Percentiles rank a stretch among this genome's conserved stretches.
These are phyloP conservation scores for Xanthoconium purpureum DNA, from an alignment of 768 basidiomycete genomes.

Conservation along the genomic window DNA sequence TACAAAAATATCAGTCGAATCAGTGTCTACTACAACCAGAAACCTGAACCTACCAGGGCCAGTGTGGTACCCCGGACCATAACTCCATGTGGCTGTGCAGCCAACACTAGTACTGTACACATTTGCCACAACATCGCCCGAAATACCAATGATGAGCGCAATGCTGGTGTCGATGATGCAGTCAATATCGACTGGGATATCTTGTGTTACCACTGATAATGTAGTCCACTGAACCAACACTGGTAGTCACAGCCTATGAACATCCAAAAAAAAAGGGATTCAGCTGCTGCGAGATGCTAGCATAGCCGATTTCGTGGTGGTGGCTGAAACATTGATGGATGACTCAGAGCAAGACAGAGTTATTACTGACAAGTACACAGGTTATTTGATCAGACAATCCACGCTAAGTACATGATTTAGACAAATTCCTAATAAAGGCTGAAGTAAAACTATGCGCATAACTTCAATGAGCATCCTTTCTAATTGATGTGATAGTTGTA, in stretches of 20 bases:
- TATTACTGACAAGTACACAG: too few species aligned
- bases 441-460: too few species aligned
- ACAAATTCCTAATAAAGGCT: too few species aligned
- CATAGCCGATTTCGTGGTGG: slow-evolving; percentile 30
- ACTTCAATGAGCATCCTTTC: too few species aligned
- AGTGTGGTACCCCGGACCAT: slow-evolving; percentile 30
- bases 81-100: slow-evolving; percentile 7
- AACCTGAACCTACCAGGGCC: slow-evolving; percentile 8
- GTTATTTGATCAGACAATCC: too few species aligned
- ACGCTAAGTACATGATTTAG: too few species aligned
- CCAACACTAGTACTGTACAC: not conserved
- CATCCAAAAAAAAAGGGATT: not conserved
- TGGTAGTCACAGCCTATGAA: not conserved
- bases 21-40: not conserved
- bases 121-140: not conserved
- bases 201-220: not conserved
- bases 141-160: not conserved
- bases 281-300: slow-evolving; percentile 21
- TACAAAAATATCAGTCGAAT: not conserved
- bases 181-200: not conserved
- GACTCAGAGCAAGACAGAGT: not conserved
- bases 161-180: slow-evolving; percentile 22
- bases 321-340: slow-evolving; percentile 34
- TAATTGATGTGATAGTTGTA: too few species aligned
- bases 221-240: slow-evolving; percentile 2